Evolutionary conservation across 345 rosid genomes (phyloP).

Genomic region (Hypericum perforatum): DNA sequence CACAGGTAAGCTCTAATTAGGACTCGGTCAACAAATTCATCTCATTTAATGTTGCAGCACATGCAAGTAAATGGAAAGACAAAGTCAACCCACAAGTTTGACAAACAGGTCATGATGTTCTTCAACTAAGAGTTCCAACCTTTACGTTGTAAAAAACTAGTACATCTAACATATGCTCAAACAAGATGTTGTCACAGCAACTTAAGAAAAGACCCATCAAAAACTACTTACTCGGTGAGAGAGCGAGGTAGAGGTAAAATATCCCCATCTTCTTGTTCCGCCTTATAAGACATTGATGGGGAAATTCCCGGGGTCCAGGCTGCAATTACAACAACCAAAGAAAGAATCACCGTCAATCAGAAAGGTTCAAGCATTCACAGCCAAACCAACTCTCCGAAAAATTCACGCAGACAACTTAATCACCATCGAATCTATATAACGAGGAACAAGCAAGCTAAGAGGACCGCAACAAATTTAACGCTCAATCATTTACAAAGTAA

Average conservation of each 20-base stretch:
- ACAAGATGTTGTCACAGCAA: conserved; percentile 3
- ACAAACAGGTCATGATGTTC: conserved; percentile 12
- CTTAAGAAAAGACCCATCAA: neutral
- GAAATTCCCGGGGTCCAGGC: conserved; percentile 63
- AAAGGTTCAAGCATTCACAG: neutral
- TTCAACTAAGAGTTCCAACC: neutral
- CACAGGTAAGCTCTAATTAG: conserved; percentile 10
- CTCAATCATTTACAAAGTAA: too few species aligned
- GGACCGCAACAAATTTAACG: too few species aligned
- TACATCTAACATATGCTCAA: conserved; percentile 8
- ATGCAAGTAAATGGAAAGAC: neutral
- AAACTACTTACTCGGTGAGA: conserved; percentile 53
- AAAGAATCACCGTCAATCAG: conserved; percentile 3
- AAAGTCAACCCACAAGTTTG: conserved; percentile 23
- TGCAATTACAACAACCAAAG: conserved; percentile 28
- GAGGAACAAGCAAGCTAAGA: too few species aligned
- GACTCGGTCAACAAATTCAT: conserved; percentile 27
- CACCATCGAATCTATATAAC: too few species aligned
- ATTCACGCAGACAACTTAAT: neutral
- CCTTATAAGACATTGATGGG: conserved; percentile 69
- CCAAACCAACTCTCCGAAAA: neutral
- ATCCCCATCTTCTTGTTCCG: conserved; percentile 69
- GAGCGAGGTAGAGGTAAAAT: conserved; percentile 64
- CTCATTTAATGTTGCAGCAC: conserved; percentile 1
- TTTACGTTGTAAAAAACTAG: neutral